Conservation (phyloP, 345 rosid species). For the thale cress (Arabidopsis thaliana) region TAIR10.1 NC_003071.7:13292501-13293000, state of each 20-base stretch:
- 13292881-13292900: constrained; percentile 54
- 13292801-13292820: constrained; percentile 67
- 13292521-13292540: constrained; percentile 57
- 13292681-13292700: constrained; percentile 57
- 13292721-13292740: constrained; percentile 96
- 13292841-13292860: neutral
- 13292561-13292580: constrained; percentile 92
- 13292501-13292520: neutral
- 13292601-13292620: constrained; percentile 92
- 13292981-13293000: constrained; percentile 24
- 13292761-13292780: constrained; percentile 87
- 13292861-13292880: neutral
- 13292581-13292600: constrained; percentile 86
- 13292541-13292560: constrained; percentile 96
- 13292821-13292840: constrained; percentile 4
- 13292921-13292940: constrained; percentile 92
- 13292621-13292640: constrained; percentile 89
- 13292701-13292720: constrained; percentile 57
- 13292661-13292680: constrained; percentile 38
- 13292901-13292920: constrained; percentile 96
- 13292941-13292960: constrained; percentile 99
- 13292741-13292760: constrained; percentile 98
- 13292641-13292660: neutral
- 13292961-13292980: constrained; percentile 63
- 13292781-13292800: constrained; percentile 99